These are phyloP conservation scores for Buxus sempervirens DNA, from an alignment of 164 flowering plant genomes.

Conservation along the genomic window DNA sequence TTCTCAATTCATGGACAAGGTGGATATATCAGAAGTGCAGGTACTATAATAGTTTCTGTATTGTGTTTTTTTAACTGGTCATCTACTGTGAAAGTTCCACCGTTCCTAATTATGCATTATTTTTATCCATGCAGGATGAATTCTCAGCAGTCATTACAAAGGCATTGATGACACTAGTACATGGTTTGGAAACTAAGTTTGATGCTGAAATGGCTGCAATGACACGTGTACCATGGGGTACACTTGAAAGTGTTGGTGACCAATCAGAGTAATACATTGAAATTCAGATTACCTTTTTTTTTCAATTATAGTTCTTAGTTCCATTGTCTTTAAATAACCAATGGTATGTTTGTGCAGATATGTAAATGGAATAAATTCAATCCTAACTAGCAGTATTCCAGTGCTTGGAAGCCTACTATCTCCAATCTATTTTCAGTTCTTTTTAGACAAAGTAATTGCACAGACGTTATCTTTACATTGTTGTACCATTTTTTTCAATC, in stretches of 20 bases:
- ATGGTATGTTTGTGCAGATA: constrained; percentile 52
- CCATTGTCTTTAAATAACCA: background rate
- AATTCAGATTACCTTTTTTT: background rate
- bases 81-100: background rate
- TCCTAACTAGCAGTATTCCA: constrained; percentile 85
- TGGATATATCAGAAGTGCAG: constrained; percentile 98
- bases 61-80: background rate
- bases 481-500: background rate
- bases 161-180: constrained; percentile 83
- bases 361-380: constrained; percentile 78
- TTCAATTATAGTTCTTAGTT: background rate
- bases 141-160: constrained; percentile 88
- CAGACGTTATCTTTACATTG: background rate
- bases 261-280: constrained; percentile 75
- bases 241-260: constrained; percentile 98
- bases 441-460: constrained; percentile 80
- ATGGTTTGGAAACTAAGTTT: constrained; percentile 93
- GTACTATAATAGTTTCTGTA: constrained; percentile 26
- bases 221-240: constrained; percentile 97
- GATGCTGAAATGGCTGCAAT: constrained; percentile 97
- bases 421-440: constrained; percentile 91
- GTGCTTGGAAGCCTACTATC: constrained; percentile 83
- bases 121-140: constrained; percentile 69
- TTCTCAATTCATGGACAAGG: constrained; percentile 59
- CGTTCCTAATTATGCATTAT: background rate